Conservation (phyloP, 2,329 filamentous ascomycete genomes). For the Chaetomium strumarium region DNA sequence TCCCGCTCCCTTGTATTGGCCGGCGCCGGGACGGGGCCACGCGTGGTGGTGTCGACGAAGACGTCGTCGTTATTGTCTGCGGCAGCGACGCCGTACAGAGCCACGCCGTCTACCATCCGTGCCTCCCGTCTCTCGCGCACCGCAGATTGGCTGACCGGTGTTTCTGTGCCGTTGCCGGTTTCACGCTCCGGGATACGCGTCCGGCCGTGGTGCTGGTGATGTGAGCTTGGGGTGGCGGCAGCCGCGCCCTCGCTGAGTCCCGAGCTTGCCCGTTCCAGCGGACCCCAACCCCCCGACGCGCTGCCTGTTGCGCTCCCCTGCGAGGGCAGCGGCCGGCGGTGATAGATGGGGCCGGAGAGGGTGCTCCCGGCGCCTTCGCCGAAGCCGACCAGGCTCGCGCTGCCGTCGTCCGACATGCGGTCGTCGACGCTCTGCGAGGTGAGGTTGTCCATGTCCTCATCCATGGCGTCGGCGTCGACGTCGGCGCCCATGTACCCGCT, state of each 20-base stretch:
- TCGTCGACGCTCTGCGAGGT: constrained; percentile 49
- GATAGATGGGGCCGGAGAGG: constrained; percentile 70
- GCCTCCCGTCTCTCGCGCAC: constrained; percentile 53
- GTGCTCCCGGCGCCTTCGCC: constrained; percentile 87
- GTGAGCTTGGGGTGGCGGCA: constrained; percentile 5
- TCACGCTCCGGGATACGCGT: constrained; percentile 24
- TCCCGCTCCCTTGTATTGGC: constrained; percentile 9
- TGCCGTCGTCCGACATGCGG: constrained; percentile 79
- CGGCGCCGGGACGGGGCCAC: constrained; percentile 48
- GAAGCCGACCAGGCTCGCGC: constrained; percentile 80
- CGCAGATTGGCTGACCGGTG: constrained; percentile 40
- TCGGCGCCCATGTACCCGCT: constrained; percentile 48
- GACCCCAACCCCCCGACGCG: constrained; percentile 29
- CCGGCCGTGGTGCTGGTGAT: neutral
- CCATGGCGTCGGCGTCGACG: constrained; percentile 37
- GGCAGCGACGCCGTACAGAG: constrained; percentile 40
- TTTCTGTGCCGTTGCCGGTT: constrained; percentile 38
- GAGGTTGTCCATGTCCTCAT: constrained; percentile 48
- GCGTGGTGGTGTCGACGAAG: constrained; percentile 60
- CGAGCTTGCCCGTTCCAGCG: constrained; percentile 45
- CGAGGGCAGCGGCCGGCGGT: constrained; percentile 42
- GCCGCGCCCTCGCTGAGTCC: constrained; percentile 43
- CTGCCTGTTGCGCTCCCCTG: constrained; percentile 26
- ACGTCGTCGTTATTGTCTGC: constrained; percentile 39
- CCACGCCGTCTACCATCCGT: constrained; percentile 61